A percentile compares a stretch with the other conserved stretches of the same genome.
Evolutionary conservation across 805 yeast genomes (phyloP).

Genomic region (Candida easanensis): DNA sequence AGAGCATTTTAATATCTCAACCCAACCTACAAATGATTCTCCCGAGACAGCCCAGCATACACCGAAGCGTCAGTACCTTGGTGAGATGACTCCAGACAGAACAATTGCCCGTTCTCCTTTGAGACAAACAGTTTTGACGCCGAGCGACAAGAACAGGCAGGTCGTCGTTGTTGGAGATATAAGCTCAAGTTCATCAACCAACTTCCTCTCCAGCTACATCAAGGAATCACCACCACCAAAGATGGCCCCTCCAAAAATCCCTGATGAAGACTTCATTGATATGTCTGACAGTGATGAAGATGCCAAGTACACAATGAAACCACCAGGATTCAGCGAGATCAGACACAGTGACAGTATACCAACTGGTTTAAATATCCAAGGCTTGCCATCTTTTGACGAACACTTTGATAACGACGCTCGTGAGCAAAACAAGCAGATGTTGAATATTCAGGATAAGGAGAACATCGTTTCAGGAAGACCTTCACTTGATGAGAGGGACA

Average conservation of each 20-base stretch:
- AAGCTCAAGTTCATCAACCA: constrained; percentile 24
- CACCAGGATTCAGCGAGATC: constrained; percentile 19
- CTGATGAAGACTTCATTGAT: constrained; percentile 19
- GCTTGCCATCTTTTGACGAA: constrained; percentile 18
- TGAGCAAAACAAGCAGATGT: background rate
- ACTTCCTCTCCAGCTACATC: constrained; percentile 23
- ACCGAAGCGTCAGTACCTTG: constrained; percentile 8
- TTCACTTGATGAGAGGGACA: constrained; percentile 1
- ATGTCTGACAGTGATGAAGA: constrained; percentile 20
- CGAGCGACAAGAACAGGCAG: constrained; percentile 25
- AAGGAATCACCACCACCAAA: constrained; percentile 25
- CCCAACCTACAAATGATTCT: background rate
- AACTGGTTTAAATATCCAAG: constrained; percentile 23
- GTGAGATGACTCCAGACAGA: constrained; percentile 9
- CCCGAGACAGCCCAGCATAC: background rate
- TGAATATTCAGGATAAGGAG: background rate
- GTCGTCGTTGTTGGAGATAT: constrained; percentile 24
- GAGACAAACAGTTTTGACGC: constrained; percentile 18
- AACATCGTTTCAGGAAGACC: constrained; percentile 1
- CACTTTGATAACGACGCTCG: constrained; percentile 11
- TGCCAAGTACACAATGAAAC: constrained; percentile 14
- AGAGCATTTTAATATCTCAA: background rate
- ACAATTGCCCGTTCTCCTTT: constrained; percentile 15
- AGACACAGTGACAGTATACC: constrained; percentile 23
- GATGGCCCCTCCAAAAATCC: constrained; percentile 17